Evolutionary conservation across 306 rosid genomes (phyloP).

Genomic region (Malus domestica): DNA sequence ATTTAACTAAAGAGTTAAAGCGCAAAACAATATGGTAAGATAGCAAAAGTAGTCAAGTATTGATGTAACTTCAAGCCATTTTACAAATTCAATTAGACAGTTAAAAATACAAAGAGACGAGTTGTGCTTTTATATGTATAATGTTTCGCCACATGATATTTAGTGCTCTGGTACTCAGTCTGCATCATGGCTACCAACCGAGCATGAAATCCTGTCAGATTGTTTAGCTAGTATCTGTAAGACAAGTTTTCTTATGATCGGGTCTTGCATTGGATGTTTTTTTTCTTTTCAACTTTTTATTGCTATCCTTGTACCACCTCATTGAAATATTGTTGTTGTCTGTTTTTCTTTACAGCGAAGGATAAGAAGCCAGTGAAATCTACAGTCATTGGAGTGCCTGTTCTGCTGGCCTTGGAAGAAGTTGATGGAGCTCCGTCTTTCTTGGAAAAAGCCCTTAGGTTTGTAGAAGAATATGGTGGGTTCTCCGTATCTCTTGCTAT

Average conservation of each 20-base stretch:
- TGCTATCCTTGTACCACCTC: slow-evolving; percentile 1
- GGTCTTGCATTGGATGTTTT: background rate
- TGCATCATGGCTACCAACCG: background rate
- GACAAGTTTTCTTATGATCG: background rate
- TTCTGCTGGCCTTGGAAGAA: slow-evolving; percentile 92
- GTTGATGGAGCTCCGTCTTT: slow-evolving; percentile 92
- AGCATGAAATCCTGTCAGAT: background rate
- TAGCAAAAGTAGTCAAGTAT: background rate
- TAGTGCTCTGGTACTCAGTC: slow-evolving; percentile 7
- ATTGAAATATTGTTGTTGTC: slow-evolving; percentile 17
- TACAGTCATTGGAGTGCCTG: slow-evolving; percentile 69
- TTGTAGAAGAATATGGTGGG: slow-evolving; percentile 76
- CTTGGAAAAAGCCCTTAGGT: slow-evolving; percentile 86
- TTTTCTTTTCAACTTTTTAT: background rate
- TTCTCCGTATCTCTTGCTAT: slow-evolving; percentile 1
- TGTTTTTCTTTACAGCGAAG: slow-evolving; percentile 40
- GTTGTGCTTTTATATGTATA: background rate
- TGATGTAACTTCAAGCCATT: background rate
- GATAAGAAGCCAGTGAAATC: slow-evolving; percentile 56
- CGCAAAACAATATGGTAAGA: background rate
- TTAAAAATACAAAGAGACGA: background rate
- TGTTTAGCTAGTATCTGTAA: background rate
- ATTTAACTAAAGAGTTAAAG: background rate
- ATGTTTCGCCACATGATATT: background rate
- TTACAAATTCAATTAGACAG: slow-evolving; percentile 3